phyloP scores from a whole-genome alignment of 139 green algal genomes.

The Axilococcus clingmanii region DNA sequence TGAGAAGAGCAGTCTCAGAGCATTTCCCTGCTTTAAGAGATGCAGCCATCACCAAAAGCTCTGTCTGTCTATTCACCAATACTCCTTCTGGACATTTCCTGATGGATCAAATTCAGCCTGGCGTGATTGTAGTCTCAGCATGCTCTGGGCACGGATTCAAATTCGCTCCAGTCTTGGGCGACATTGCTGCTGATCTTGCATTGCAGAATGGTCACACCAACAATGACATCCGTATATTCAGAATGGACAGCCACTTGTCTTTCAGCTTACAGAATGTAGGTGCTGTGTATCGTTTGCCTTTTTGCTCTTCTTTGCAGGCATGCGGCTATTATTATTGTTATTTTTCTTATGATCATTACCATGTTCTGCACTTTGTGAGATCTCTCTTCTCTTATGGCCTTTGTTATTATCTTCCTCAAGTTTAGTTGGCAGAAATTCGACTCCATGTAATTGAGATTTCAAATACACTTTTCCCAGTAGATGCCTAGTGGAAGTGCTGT shows the following conservation, averaged over 20 bases:
- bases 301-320: no score
- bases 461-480: conserved; percentile 43
- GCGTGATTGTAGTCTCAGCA: conserved; percentile 62
- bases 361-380: no score
- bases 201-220: no score
- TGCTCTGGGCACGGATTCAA: conserved; percentile 81
- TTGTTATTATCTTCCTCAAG: background rate
- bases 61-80: conserved; percentile 71
- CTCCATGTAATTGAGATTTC: conserved; percentile 47
- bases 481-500: conserved; percentile 29
- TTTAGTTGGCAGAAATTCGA: conserved; percentile 11
- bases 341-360: no score
- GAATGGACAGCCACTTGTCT: no score
- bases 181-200: conserved; percentile 33
- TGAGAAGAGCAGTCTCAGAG: background rate
- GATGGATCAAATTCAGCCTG: conserved; percentile 53
- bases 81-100: conserved; percentile 69
- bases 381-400: no score
- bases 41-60: conserved; percentile 26
- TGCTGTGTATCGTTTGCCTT: no score
- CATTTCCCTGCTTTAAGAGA: conserved; percentile 35
- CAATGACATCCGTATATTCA: no score
- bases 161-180: conserved; percentile 46
- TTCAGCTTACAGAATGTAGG: no score
- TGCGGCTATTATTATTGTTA: no score